Conservation (phyloP, 805 yeast species). For the Wickerhamomyces chaumierensis region DNA sequence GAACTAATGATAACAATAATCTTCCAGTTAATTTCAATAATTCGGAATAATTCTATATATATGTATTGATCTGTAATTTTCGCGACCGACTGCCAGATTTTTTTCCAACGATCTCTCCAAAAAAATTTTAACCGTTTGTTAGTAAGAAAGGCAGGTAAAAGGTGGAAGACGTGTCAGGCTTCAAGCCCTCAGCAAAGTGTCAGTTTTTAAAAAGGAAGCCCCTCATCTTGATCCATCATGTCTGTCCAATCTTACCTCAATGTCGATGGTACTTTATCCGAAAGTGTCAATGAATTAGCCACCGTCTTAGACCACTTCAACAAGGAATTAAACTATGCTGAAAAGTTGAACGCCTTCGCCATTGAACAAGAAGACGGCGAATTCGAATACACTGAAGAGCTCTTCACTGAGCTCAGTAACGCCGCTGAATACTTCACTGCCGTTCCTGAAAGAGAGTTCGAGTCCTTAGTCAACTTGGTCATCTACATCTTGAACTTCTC, state of each 20-base stretch:
- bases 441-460: constrained; percentile 18
- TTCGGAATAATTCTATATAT: too few relatives aligned
- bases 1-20: too few relatives aligned
- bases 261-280: constrained; percentile 31
- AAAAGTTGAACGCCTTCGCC: constrained; percentile 9
- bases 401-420: constrained; percentile 10
- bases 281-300: constrained; percentile 22
- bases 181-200: too few relatives aligned
- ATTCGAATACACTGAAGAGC: constrained; percentile 8
- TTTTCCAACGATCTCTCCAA: not conserved
- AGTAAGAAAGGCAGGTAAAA: not conserved
- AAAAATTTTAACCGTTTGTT: not conserved
- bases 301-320: constrained; percentile 18
- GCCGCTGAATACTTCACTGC: constrained; percentile 6
- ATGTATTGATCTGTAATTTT: too few relatives aligned
- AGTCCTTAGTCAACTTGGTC: constrained; percentile 15
- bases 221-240: constrained; percentile 5
- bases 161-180: too few relatives aligned
- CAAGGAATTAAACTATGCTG: constrained; percentile 7
- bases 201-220: too few relatives aligned
- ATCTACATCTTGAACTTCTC: constrained; percentile 12
- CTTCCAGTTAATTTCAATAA: too few relatives aligned
- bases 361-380: constrained; percentile 11
- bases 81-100: not conserved
- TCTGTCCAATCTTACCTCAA: constrained; percentile 15